Base-by-base conservation (phyloP, 768 basidiomycete species). In the Grammothele lineata region DNA sequence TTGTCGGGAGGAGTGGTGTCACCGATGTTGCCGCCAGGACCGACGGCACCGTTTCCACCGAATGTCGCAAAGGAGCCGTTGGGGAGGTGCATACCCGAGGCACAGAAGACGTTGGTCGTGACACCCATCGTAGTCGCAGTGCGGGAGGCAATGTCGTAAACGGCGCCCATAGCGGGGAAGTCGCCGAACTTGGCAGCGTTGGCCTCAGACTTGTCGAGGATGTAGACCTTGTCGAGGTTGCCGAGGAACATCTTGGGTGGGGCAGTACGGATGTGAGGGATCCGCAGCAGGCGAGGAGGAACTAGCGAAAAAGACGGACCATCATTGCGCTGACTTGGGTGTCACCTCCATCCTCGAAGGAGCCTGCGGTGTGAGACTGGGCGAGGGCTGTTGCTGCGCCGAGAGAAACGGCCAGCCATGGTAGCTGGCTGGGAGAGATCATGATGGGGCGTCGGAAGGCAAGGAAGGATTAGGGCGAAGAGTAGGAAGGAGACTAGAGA, bases 121-220 rank as follows among this genome's bases (percentile, higher is more conserved):
- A 91, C 72, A 40, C 88, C 85, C 83, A 93, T 88, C 0, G 80
- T 62, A 18, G 71, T 72, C 18, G 78, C 76, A 23, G 72, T 65
- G 50, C 79, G 79, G 0, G 81, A 72, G 7, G 70, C 66, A 37
- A 86, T 70, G 62, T 92, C 85, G 80, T 83, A 90, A 15, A 83
- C 80, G 0, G 84, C 62, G 18, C 79, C 88, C 80, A 84, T 87
- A 1, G 85, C 84, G 10, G 89, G 73, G 66, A 89, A 88, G 1
- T 78, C 80, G 48, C 76, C 71, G 50, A 92, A 73, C 55, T 73
- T 66, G 3, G 77, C 76, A 3, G 73, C 72, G 61, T 93, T 92
- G 25, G 78, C 80, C 61, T 92, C 89, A 1, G 83, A 80, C 70
- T 96, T 96, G 72, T 96, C 92, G n/a, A 93, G 69, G 18, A 93